Conservation (phyloP, 805 yeast genomes). For the Clavispora carvajalis region DNA sequence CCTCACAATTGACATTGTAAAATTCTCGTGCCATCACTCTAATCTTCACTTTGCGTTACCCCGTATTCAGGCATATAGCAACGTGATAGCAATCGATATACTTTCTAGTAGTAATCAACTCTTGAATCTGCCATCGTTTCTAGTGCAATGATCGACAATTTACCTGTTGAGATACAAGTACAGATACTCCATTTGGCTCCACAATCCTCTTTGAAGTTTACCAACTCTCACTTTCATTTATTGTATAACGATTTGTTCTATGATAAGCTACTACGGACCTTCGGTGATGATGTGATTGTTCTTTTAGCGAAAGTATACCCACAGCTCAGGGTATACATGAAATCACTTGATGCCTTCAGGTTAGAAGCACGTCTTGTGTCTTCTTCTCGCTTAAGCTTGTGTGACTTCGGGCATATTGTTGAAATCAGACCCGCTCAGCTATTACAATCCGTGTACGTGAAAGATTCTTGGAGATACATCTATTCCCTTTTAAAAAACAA, state of each 20-base stretch:
- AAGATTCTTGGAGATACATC: slow-evolving; percentile 53
- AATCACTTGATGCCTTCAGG: slow-evolving; percentile 35
- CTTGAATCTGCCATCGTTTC: too few relatives aligned
- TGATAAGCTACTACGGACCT: slow-evolving; percentile 30
- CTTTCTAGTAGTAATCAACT: too few relatives aligned
- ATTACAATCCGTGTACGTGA: slow-evolving; percentile 23
- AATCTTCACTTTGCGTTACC: neutral
- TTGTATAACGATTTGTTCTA: slow-evolving; percentile 47
- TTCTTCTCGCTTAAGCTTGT: slow-evolving; percentile 23
- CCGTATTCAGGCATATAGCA: neutral
- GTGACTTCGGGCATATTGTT: slow-evolving; percentile 5
- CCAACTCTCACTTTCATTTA: slow-evolving; percentile 41
- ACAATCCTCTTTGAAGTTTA: slow-evolving; percentile 25
- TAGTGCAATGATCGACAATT: slow-evolving; percentile 11
- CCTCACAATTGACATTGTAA: too few relatives aligned
- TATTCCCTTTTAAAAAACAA: slow-evolving; percentile 48
- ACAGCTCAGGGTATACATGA: slow-evolving; percentile 34
- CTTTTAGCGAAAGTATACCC: slow-evolving; percentile 33
- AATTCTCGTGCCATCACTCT: too few relatives aligned
- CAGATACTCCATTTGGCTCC: slow-evolving; percentile 29
- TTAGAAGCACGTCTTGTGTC: slow-evolving; percentile 21
- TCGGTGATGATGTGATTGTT: slow-evolving; percentile 32
- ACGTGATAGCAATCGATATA: neutral
- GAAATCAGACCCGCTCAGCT: slow-evolving; percentile 4
- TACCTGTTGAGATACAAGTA: slow-evolving; percentile 44